phyloP scores from a whole-genome alignment of 768 basidiomycete genomes.

The Phlebiopsis gigantea region DNA sequence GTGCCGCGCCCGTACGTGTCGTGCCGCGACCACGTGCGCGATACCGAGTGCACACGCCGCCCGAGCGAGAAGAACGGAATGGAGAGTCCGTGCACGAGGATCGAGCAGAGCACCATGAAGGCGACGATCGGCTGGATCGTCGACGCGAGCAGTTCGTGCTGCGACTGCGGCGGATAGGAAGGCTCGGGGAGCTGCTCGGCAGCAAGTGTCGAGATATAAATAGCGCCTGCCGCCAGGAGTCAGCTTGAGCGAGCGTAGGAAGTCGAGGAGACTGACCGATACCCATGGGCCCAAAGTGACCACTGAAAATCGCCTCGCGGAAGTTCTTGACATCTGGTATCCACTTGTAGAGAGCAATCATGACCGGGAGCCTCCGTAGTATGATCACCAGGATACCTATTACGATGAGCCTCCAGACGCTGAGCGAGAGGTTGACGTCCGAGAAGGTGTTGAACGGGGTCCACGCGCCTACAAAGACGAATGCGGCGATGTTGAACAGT shows the following conservation, averaged over 20 bases:
- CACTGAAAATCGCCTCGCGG: conserved; percentile 89
- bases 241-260: neutral
- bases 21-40: conserved; percentile 86
- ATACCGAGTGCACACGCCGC: conserved; percentile 84
- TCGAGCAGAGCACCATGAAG: conserved; percentile 91
- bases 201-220: conserved; percentile 90
- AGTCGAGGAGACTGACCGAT: conserved; percentile 41
- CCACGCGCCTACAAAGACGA: conserved; percentile 96
- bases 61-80: conserved; percentile 95
- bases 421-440: conserved; percentile 59
- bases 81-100: conserved; percentile 83
- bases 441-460: conserved; percentile 87
- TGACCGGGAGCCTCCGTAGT: conserved; percentile 76
- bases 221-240: conserved; percentile 49
- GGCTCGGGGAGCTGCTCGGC: conserved; percentile 50
- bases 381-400: conserved; percentile 79
- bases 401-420: conserved; percentile 80
- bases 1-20: conserved; percentile 32
- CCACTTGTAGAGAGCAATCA: conserved; percentile 82
- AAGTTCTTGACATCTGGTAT: conserved; percentile 96
- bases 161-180: conserved; percentile 41
- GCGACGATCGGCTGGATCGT: conserved; percentile 90
- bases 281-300: conserved; percentile 91
- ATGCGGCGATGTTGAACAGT: conserved; percentile 92
- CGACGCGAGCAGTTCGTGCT: conserved; percentile 61